A percentile compares a stretch with the other conserved stretches of the same genome.
Conservation (phyloP, 169 alveolate species). For the Cryptosporidium ryanae region DNA sequence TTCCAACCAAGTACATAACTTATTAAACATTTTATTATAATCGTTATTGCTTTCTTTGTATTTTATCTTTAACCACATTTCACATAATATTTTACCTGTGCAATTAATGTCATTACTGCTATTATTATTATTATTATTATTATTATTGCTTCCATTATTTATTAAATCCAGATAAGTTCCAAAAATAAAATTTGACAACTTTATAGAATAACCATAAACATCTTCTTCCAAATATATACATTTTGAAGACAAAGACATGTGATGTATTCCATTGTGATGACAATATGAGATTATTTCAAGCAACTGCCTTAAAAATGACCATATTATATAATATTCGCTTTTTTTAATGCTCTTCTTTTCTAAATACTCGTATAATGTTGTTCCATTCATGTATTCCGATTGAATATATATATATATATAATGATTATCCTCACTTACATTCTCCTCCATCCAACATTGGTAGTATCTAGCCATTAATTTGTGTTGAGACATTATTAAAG, state of each 20-base stretch:
- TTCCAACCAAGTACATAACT: slow-evolving; percentile 12
- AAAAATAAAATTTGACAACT: slow-evolving; percentile 56
- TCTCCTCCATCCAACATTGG: slow-evolving; percentile 69
- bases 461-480: slow-evolving; percentile 57
- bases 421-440: slow-evolving; percentile 13
- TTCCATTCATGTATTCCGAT: slow-evolving; percentile 52
- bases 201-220: slow-evolving; percentile 52
- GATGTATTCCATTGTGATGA: slow-evolving; percentile 33
- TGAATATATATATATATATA: slow-evolving; percentile 29
- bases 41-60: slow-evolving; percentile 1
- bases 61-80: slow-evolving; percentile 64
- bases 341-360: slow-evolving; percentile 17
- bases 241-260: slow-evolving; percentile 52
- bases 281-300: slow-evolving; percentile 61
- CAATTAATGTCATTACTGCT: neutral
- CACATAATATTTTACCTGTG: slow-evolving; percentile 18
- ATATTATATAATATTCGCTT: slow-evolving; percentile 36
- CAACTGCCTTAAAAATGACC: slow-evolving; percentile 64
- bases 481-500: slow-evolving; percentile 70
- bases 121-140: neutral
- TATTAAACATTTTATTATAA: neutral
- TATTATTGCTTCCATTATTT: neutral
- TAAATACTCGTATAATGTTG: slow-evolving; percentile 22
- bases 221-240: slow-evolving; percentile 57
- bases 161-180: slow-evolving; percentile 19